Percentiles rank a stretch among this genome's conserved stretches.
Conservation (phyloP, 345 rosid species). For the Angophora floribunda region DNA sequence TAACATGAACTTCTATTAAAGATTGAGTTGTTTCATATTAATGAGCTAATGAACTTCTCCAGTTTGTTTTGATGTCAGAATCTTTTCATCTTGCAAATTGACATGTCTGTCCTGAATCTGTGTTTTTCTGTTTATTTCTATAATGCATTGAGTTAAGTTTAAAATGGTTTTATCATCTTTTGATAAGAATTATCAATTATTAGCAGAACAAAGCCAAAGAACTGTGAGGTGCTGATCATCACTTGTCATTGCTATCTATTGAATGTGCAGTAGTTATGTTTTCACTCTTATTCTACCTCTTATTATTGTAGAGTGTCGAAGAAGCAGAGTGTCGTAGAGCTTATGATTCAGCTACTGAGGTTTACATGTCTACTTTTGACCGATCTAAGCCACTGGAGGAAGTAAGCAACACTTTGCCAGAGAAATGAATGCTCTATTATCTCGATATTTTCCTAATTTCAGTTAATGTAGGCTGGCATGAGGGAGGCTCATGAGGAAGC, state of each 20-base stretch:
- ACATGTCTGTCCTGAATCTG: not conserved
- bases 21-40: not conserved
- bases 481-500: constrained; percentile 95
- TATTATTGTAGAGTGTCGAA: constrained; percentile 78
- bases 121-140: not conserved
- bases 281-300: not conserved
- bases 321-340: constrained; percentile 96
- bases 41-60: not conserved
- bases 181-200: not conserved
- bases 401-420: constrained; percentile 28
- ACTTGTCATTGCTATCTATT: not conserved
- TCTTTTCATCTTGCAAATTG: not conserved
- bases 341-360: constrained; percentile 71
- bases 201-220: not conserved
- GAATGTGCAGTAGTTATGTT: not conserved
- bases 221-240: not conserved
- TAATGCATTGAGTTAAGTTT: not conserved
- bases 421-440: not conserved
- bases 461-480: constrained; percentile 47
- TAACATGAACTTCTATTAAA: not conserved
- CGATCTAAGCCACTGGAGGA: constrained; percentile 80
- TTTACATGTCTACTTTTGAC: constrained; percentile 62
- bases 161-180: not conserved
- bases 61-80: not conserved
- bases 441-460: constrained; percentile 13